Percentiles rank a stretch among this genome's conserved stretches.
Conservation (phyloP, 1,284 basidiomycete species). For the Earliella scabrosa region DNA sequence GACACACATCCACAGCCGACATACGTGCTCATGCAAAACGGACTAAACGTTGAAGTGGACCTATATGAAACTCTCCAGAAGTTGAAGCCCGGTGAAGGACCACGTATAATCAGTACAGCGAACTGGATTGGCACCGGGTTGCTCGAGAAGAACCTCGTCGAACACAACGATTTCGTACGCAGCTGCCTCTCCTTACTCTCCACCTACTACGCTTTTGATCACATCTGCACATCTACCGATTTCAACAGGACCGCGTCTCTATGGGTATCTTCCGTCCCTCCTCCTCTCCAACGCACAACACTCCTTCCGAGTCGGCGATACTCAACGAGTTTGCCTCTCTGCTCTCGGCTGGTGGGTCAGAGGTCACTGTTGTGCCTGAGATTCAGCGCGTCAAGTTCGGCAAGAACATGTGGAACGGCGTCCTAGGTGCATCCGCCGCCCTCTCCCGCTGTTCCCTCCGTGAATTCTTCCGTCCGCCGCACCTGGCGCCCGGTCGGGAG, state of each 20-base stretch:
- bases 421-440: constrained; percentile 56
- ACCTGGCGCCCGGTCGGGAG: constrained; percentile 18
- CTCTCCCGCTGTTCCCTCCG: constrained; percentile 55
- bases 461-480: constrained; percentile 55
- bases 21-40: constrained; percentile 79
- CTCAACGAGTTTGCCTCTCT: constrained; percentile 53
- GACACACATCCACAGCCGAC: constrained; percentile 54
- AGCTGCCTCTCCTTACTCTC: neutral
- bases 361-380: constrained; percentile 54
- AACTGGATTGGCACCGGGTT: constrained; percentile 60
- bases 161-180: constrained; percentile 57
- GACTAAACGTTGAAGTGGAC: constrained; percentile 74
- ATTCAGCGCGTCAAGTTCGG: constrained; percentile 64
- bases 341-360: constrained; percentile 51
- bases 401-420: constrained; percentile 71
- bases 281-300: constrained; percentile 46
- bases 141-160: constrained; percentile 48
- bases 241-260: constrained; percentile 51
- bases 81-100: constrained; percentile 41
- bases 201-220: neutral
- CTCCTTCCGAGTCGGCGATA: constrained; percentile 45
- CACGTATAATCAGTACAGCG: constrained; percentile 57
- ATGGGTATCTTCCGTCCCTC: constrained; percentile 57
- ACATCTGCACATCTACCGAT: neutral
- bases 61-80: constrained; percentile 57